These are phyloP conservation scores for Neltuma alba DNA, from an alignment of 306 rosid species.

Conservation along the genomic window DNA sequence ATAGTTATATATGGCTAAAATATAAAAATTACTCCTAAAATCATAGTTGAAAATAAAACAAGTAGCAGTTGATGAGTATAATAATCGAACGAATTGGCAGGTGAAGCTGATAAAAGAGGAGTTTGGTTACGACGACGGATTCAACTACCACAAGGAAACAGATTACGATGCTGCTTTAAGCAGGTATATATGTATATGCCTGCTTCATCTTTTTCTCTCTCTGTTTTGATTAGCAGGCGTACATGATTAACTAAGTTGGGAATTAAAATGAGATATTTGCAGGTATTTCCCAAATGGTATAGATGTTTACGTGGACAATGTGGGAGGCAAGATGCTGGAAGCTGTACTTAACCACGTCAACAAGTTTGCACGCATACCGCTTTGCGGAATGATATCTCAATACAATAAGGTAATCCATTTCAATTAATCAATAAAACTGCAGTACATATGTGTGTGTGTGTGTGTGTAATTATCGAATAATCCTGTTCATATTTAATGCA, in stretches of 20 bases:
- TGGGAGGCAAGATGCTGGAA: conserved; percentile 74
- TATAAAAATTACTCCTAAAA: too few species aligned
- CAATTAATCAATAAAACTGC: too few species aligned
- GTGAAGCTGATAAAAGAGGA: conserved; percentile 67
- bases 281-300: conserved; percentile 71
- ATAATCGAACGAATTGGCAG: conserved; percentile 28
- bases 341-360: conserved; percentile 70
- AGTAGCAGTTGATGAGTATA: background rate
- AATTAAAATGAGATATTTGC: background rate
- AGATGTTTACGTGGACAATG: conserved; percentile 67
- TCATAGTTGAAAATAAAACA: too few species aligned
- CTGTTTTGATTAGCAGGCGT: too few species aligned
- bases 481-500: too few species aligned
- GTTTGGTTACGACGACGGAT: conserved; percentile 74
- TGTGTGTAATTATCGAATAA: too few species aligned
- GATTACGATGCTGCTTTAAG: conserved; percentile 61
- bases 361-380: conserved; percentile 52
- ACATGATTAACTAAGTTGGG: background rate
- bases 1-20: too few species aligned
- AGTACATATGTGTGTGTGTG: background rate
- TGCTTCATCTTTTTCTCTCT: background rate
- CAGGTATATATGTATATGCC: conserved; percentile 33
- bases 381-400: conserved; percentile 74
- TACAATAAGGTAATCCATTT: conserved; percentile 49
- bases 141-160: conserved; percentile 62